phyloP scores from a whole-genome alignment of 192 early-diverging fungal genomes.

The Geosiphon pyriformis region DNA sequence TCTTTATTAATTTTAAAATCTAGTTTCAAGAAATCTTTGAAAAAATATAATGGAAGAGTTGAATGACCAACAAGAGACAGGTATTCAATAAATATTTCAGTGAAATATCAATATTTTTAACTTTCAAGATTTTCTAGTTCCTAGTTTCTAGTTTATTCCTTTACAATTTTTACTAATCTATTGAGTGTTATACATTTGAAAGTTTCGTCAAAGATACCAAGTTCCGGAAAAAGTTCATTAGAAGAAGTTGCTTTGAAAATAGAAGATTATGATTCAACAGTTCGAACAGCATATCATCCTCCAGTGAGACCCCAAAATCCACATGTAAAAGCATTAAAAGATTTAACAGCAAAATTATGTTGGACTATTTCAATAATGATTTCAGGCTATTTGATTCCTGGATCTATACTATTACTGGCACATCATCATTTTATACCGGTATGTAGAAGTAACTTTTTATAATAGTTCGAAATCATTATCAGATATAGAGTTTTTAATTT shows the following conservation, averaged over 20 bases:
- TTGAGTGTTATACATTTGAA: no score
- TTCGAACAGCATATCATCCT: neutral
- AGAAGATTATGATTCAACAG: neutral
- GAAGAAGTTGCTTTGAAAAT: neutral
- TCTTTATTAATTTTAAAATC: no score
- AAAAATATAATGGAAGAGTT: no score
- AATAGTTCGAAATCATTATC: no score
- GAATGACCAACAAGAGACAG: no score
- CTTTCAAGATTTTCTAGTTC: no score
- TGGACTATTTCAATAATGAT: neutral
- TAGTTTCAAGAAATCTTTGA: no score
- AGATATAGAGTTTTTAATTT: neutral
- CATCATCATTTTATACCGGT: neutral
- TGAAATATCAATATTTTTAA: no score
- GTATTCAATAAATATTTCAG: no score
- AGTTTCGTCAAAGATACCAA: no score
- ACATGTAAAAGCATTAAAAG: neutral
- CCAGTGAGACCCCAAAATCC: neutral
- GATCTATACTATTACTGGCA: neutral
- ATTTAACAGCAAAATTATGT: neutral
- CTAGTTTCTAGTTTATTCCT: no score
- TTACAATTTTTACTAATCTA: no score
- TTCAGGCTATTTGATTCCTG: neutral
- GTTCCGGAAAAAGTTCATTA: neutral
- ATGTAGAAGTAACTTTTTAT: neutral